phyloP scores from a whole-genome alignment of 768 basidiomycete genomes.

The Lactarius pseudohatsudake region DNA sequence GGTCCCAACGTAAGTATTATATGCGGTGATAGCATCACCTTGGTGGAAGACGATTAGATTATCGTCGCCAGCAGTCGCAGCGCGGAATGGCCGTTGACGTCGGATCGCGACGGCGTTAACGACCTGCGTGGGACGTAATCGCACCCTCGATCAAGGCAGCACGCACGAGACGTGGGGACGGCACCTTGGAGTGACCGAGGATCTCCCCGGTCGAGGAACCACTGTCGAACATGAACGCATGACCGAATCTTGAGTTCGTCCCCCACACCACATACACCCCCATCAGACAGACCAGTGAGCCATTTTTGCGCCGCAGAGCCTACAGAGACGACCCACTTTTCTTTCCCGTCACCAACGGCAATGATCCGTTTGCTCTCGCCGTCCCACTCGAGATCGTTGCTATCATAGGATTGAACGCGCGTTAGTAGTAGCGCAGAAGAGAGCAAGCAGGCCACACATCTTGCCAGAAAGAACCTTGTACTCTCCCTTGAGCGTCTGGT shows the following conservation, averaged over 20 bases:
- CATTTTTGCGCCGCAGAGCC: neutral
- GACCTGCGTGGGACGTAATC: slow-evolving; percentile 42
- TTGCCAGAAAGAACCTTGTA: slow-evolving; percentile 71
- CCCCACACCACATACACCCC: neutral
- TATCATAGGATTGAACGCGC: slow-evolving; percentile 33
- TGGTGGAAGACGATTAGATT: slow-evolving; percentile 78
- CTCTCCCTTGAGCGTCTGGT: slow-evolving; percentile 79
- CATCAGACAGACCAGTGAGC: neutral
- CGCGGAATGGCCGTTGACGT: slow-evolving; percentile 86
- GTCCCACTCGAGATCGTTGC: slow-evolving; percentile 96
- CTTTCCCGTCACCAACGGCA: slow-evolving; percentile 88
- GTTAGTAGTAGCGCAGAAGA: neutral
- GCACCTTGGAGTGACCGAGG: slow-evolving; percentile 83
- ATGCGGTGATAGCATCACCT: slow-evolving; percentile 42
- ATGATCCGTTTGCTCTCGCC: slow-evolving; percentile 96
- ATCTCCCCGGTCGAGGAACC: slow-evolving; percentile 89
- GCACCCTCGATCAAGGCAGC: slow-evolving; percentile 10
- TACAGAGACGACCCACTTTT: slow-evolving; percentile 55
- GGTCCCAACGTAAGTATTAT: slow-evolving; percentile 9
- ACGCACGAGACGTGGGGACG: neutral
- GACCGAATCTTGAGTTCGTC: slow-evolving; percentile 58
- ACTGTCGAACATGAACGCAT: slow-evolving; percentile 80
- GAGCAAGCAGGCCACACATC: slow-evolving; percentile 49
- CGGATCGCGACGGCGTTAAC: slow-evolving; percentile 90
- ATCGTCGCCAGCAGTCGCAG: slow-evolving; percentile 87